phyloP scores from a whole-genome alignment of 2,329 filamentous ascomycete genomes.

The Colletotrichum caudatum region DNA sequence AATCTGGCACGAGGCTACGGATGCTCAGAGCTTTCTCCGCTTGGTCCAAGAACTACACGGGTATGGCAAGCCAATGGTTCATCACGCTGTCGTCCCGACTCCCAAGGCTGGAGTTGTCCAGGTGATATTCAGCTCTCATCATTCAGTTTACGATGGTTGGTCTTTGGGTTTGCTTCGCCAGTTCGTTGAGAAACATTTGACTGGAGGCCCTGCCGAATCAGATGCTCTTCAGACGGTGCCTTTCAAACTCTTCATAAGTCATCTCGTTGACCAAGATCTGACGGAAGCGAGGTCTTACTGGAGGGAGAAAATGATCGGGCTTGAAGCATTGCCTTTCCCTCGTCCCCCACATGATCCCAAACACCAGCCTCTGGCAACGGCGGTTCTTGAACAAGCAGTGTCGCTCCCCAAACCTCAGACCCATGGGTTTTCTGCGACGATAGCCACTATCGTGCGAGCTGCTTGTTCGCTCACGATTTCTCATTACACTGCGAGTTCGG shows the following conservation, averaged over 20 bases:
- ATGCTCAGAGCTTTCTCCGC: slow-evolving; percentile 16
- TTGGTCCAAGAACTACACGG: slow-evolving; percentile 11
- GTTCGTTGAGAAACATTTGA: not conserved
- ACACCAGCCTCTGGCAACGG: slow-evolving; percentile 18
- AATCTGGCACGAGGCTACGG: slow-evolving; percentile 9
- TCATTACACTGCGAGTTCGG: slow-evolving; percentile 50
- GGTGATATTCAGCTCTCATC: slow-evolving; percentile 50
- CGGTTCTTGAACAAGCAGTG: slow-evolving; percentile 2
- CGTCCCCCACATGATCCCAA: not conserved
- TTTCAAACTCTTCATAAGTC: slow-evolving; percentile 24
- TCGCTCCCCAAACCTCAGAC: slow-evolving; percentile 1
- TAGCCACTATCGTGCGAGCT: slow-evolving; percentile 44
- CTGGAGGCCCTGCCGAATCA: not conserved
- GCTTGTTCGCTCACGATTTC: slow-evolving; percentile 51
- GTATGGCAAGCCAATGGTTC: slow-evolving; percentile 40
- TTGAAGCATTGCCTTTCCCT: slow-evolving; percentile 17
- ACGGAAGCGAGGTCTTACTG: slow-evolving; percentile 8
- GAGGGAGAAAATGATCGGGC: slow-evolving; percentile 12
- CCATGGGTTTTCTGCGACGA: not conserved
- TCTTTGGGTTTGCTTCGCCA: slow-evolving; percentile 12
- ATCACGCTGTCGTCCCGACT: slow-evolving; percentile 38
- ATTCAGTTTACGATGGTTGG: slow-evolving; percentile 49
- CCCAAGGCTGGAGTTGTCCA: slow-evolving; percentile 31
- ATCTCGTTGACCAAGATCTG: not conserved
- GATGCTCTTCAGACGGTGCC: not conserved